Percentiles rank a stretch among this genome's conserved stretches.
Evolutionary conservation across 129 eudicot genomes (phyloP).

Genomic region (Oenanthe sinensis): DNA sequence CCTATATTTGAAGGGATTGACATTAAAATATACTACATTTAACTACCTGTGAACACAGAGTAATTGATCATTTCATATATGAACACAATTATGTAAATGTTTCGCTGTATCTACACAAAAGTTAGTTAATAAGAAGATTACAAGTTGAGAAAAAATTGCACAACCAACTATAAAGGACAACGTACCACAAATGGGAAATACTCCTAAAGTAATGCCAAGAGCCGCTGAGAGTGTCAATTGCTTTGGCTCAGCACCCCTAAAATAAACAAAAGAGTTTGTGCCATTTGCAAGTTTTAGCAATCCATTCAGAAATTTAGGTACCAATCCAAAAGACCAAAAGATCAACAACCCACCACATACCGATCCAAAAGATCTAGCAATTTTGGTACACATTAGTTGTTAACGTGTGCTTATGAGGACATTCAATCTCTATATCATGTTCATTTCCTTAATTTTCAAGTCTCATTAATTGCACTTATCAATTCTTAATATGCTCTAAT

Average conservation of each 20-base stretch:
- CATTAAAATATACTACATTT: not conserved
- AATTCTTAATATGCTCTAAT: no score
- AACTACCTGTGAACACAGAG: not conserved
- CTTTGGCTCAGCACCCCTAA: conserved; percentile 93
- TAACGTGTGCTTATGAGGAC: not conserved
- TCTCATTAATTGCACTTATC: no score
- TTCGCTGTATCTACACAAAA: not conserved
- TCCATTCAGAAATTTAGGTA: not conserved
- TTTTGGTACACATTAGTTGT: no score
- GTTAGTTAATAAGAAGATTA: not conserved
- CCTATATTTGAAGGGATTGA: not conserved
- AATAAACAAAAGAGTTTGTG: conserved; percentile 4
- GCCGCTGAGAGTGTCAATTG: conserved; percentile 84
- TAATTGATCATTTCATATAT: not conserved
- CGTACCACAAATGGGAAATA: conserved; percentile 88
- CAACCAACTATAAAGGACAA: not conserved
- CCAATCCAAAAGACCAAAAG: no score
- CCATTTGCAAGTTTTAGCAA: conserved; percentile 4
- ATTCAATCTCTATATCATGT: no score
- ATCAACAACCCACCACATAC: no score
- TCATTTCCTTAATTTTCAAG: no score
- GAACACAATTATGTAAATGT: not conserved
- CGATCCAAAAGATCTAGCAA: not conserved
- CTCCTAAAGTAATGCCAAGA: conserved; percentile 71
- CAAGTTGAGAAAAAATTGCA: not conserved